Evolutionary conservation across 352 stramenopile species (phyloP).

Genomic region (Globisporangium abappressorium): DNA sequence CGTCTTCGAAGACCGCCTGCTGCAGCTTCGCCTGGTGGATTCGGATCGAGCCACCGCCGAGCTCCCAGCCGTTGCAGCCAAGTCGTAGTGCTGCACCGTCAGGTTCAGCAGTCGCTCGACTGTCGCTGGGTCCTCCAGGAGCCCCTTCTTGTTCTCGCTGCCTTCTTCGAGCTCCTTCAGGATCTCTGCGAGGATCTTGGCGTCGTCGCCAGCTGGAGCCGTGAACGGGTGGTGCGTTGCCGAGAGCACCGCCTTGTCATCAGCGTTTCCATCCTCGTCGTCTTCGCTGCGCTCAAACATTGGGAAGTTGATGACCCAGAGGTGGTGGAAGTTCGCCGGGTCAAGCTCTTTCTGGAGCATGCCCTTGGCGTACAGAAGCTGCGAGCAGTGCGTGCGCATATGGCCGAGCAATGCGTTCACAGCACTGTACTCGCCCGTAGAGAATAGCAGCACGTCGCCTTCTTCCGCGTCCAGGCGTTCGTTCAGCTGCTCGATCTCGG

Average conservation of each 20-base stretch:
- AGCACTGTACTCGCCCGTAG: constrained; percentile 49
- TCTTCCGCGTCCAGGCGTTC: constrained; percentile 46
- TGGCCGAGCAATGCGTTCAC: constrained; percentile 61
- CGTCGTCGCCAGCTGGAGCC: constrained; percentile 49
- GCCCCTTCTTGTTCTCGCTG: constrained; percentile 23
- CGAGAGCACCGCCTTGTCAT: constrained; percentile 44
- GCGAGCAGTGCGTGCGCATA: constrained; percentile 59
- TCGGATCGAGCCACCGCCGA: constrained; percentile 85
- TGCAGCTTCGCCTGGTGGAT: constrained; percentile 78
- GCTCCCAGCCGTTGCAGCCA: constrained; percentile 87
- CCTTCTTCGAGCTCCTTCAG: constrained; percentile 17
- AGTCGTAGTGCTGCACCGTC: constrained; percentile 86
- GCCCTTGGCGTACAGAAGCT: constrained; percentile 58
- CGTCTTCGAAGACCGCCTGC: constrained; percentile 70
- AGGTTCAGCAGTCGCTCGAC: constrained; percentile 56
- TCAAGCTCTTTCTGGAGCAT: constrained; percentile 60
- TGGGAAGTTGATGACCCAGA: constrained; percentile 87
- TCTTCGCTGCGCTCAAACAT: constrained; percentile 83
- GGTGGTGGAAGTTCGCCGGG: constrained; percentile 67
- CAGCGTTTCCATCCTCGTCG: constrained; percentile 25
- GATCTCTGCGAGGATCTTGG: constrained; percentile 43
- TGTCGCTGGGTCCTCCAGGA: constrained; percentile 48
- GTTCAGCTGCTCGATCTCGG: constrained; percentile 49
- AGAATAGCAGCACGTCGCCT: constrained; percentile 70
- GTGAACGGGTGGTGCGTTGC: constrained; percentile 89